A percentile compares a stretch with the other conserved stretches of the same genome.
phyloP scores from a whole-genome alignment of 2,329 filamentous ascomycete species.

The Magnaporthiopsis incrustans region DNA sequence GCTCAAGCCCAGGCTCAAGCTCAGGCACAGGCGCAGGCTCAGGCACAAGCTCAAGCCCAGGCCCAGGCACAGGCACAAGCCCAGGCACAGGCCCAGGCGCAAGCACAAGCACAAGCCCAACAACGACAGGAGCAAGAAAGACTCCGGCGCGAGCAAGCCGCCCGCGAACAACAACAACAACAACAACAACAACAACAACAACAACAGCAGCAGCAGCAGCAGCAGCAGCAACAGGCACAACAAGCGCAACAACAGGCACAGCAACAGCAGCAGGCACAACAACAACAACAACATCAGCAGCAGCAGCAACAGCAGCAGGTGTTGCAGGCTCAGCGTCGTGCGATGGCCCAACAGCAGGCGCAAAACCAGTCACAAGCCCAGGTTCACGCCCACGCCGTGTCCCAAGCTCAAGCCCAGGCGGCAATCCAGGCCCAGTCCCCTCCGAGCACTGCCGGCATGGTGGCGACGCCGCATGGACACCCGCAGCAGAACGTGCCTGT shows the following conservation, averaged over 20 bases:
- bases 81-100: slow-evolving; percentile 18
- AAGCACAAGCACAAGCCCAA: slow-evolving; percentile 19
- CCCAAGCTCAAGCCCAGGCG: slow-evolving; percentile 15
- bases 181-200: slow-evolving; percentile 9
- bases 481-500: slow-evolving; percentile 27
- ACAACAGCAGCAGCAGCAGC: slow-evolving; percentile 13
- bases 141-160: slow-evolving; percentile 5
- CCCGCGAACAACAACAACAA: slow-evolving; percentile 6
- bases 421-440: slow-evolving; percentile 18
- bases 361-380: slow-evolving; percentile 17
- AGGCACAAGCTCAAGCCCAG: slow-evolving; percentile 23
- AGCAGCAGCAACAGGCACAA: slow-evolving; percentile 14
- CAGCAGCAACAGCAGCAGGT: slow-evolving; percentile 11
- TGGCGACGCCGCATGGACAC: slow-evolving; percentile 35
- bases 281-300: slow-evolving; percentile 18
- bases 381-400: slow-evolving; percentile 16
- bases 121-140: slow-evolving; percentile 12
- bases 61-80: slow-evolving; percentile 21
- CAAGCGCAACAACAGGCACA: slow-evolving; percentile 15
- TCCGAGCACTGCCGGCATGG: slow-evolving; percentile 25
- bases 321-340: slow-evolving; percentile 13
- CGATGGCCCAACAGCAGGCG: slow-evolving; percentile 18
- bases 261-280: slow-evolving; percentile 21
- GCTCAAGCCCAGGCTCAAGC: slow-evolving; percentile 30
- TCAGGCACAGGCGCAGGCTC: slow-evolving; percentile 23